phyloP scores from a whole-genome alignment of 148 eudicot species.

The Rhododendron williamsianum region DNA sequence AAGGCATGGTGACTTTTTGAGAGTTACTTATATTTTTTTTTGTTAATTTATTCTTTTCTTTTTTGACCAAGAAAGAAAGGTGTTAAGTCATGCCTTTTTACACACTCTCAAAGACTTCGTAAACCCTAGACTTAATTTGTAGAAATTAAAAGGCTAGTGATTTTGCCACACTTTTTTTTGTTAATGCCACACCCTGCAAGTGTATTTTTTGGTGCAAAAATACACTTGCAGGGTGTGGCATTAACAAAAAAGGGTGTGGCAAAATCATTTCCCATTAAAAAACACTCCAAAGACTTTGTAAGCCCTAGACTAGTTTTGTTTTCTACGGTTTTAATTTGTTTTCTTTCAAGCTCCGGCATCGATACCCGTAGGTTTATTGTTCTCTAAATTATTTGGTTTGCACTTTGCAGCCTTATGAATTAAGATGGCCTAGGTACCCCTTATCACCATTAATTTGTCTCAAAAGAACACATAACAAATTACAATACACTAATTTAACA shows the following conservation, averaged over 20 bases:
- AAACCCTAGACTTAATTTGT: neutral
- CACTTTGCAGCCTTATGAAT: neutral
- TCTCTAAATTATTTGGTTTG: neutral
- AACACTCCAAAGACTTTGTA: neutral
- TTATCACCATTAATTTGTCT: neutral
- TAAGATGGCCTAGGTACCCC: neutral
- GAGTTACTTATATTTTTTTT: neutral
- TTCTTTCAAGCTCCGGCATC: neutral
- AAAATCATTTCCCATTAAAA: too few species aligned
- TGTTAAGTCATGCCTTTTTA: constrained; percentile 22
- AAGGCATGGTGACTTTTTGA: constrained; percentile 3
- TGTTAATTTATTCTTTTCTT: neutral
- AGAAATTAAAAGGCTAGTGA: too few species aligned
- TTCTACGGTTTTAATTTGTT: neutral
- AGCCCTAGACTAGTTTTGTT: neutral
- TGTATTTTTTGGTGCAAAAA: too few species aligned
- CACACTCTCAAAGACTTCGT: neutral
- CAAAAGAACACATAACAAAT: neutral
- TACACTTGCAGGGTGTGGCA: too few species aligned
- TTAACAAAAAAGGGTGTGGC: too few species aligned
- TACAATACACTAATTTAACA: neutral
- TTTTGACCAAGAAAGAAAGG: constrained; percentile 13
- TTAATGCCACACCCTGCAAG: too few species aligned
- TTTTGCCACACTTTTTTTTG: too few species aligned
- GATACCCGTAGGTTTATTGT: constrained; percentile 19